Conservation (phyloP, 257 asterid genomes). For the Primulina eburnea region DNA sequence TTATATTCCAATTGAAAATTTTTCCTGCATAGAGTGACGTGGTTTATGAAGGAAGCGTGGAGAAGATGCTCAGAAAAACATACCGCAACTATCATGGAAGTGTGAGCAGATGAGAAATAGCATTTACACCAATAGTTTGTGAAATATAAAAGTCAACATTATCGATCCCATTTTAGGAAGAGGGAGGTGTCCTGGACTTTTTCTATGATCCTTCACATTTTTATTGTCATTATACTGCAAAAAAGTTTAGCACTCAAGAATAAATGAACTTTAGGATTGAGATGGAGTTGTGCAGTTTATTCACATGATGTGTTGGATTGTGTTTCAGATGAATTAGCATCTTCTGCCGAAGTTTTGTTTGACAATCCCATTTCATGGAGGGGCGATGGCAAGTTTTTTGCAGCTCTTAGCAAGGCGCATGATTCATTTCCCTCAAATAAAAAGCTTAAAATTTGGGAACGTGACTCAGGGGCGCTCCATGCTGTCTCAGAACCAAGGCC, state of each 20-base stretch:
- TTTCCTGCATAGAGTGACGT: background rate
- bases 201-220: slow-evolving; percentile 14
- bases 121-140: background rate
- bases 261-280: slow-evolving; percentile 9
- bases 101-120: slow-evolving; percentile 14
- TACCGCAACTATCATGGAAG: slow-evolving; percentile 13
- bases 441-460: slow-evolving; percentile 93
- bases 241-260: background rate
- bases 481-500: slow-evolving; percentile 76
- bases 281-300: slow-evolving; percentile 5
- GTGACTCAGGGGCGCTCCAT: slow-evolving; percentile 79
- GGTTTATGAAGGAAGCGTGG: slow-evolving; percentile 1
- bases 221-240: slow-evolving; percentile 8
- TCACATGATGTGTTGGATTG: slow-evolving; percentile 20
- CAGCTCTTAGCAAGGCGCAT: slow-evolving; percentile 59
- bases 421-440: slow-evolving; percentile 45
- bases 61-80: background rate
- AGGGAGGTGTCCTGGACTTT: slow-evolving; percentile 10
- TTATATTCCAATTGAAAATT: background rate
- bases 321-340: slow-evolving; percentile 52
- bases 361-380: slow-evolving; percentile 79
- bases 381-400: slow-evolving; percentile 90
- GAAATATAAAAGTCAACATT: background rate
- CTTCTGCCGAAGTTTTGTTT: slow-evolving; percentile 42
- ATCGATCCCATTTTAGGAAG: background rate